Conservation (phyloP, 768 basidiomycete species). For the Mycena venus region DNA sequence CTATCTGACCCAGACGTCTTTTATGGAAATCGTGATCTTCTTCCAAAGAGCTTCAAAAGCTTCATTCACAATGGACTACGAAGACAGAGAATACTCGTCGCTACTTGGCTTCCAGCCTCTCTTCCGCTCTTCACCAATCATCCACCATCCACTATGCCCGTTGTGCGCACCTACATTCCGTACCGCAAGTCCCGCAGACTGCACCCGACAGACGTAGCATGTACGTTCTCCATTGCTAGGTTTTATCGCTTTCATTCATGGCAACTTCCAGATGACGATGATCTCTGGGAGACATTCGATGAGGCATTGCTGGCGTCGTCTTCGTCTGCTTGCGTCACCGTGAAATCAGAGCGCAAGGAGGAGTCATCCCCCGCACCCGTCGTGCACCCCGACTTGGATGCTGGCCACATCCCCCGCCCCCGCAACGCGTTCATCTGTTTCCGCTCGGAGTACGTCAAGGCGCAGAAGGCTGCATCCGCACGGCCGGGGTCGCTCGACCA, state of each 20-base stretch:
- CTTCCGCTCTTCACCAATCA: neutral
- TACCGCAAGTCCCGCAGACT: slow-evolving; percentile 23
- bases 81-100: neutral
- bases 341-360: slow-evolving; percentile 1
- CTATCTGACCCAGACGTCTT: neutral
- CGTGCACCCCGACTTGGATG: neutral
- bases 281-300: slow-evolving; percentile 26
- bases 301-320: neutral
- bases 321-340: neutral
- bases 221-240: neutral
- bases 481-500: slow-evolving; percentile 37
- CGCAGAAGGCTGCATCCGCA: slow-evolving; percentile 23
- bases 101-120: neutral
- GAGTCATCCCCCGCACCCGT: neutral
- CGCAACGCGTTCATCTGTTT: slow-evolving; percentile 72
- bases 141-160: slow-evolving; percentile 7
- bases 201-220: neutral
- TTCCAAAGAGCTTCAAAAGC: slow-evolving; percentile 21
- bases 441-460: slow-evolving; percentile 56
- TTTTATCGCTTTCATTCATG: neutral
- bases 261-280: neutral
- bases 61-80: neutral
- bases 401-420: slow-evolving; percentile 58
- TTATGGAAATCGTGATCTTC: neutral
- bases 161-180: slow-evolving; percentile 4